Conservation (phyloP, 331 rosid species). For the Arachis monticola region DNA sequence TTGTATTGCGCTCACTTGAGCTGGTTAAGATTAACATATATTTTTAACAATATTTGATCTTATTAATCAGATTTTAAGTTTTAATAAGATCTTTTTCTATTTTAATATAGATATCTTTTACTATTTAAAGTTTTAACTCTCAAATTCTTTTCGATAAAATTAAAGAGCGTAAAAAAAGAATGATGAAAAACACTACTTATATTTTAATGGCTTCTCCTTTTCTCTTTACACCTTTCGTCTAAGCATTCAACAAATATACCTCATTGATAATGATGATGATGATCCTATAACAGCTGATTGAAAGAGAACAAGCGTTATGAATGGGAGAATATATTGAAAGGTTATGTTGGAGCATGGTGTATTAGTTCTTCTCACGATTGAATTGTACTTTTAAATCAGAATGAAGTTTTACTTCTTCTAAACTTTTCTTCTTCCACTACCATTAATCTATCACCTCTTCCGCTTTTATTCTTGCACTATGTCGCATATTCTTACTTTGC, state of each 20-base stretch:
- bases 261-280: background rate
- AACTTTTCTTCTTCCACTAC: background rate
- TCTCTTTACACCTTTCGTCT: too few relatives aligned
- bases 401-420: background rate
- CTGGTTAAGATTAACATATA: too few relatives aligned
- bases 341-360: slow-evolving; percentile 18
- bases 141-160: too few relatives aligned
- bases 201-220: background rate
- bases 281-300: background rate
- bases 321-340: slow-evolving; percentile 1
- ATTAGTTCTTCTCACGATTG: slow-evolving; percentile 42
- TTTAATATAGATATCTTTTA: too few relatives aligned
- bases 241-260: background rate
- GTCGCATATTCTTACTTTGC: background rate
- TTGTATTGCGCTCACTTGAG: too few relatives aligned
- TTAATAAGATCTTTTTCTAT: too few relatives aligned
- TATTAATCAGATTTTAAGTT: too few relatives aligned
- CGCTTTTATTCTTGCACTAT: background rate
- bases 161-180: background rate
- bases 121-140: too few relatives aligned
- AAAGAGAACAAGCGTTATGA: slow-evolving; percentile 3
- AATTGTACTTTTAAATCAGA: slow-evolving; percentile 1
- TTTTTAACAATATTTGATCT: too few relatives aligned
- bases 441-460: slow-evolving; percentile 21
- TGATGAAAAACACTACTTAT: background rate